Evolutionary conservation across 1,139 yeast genomes (phyloP), one percentile per base, ranked within the genome.

Genomic region (Candida mesenterica): DNA sequence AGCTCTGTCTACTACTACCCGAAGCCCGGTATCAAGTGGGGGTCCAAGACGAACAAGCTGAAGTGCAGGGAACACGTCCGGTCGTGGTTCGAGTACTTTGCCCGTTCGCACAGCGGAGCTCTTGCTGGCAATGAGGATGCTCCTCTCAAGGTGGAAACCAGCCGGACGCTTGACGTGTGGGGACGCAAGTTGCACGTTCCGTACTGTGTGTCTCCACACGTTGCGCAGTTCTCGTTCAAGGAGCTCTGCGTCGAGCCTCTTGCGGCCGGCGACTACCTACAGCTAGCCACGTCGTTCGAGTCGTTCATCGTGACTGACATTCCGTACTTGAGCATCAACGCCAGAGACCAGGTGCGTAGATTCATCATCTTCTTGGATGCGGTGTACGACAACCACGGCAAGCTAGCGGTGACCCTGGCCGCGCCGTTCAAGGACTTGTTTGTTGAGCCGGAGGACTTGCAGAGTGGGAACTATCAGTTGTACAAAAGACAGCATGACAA

Each of bases 321-420:
- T 31, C 98, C 98, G 4, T 81, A 81, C 45, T 64, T 92, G 46
- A 80, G 95, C 14, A 72, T 84, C 17, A 74, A 82, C 43, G 84
- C 79, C 31, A 75, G 96, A 46, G 97, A 92, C 52, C 75, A 82
- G 45, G 88, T 90, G 13, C 72, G 97, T 48, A 67, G 98, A 48
- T 90, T 92, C 53, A 92, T 92, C 53, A 92, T 96, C 0, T 90
- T 92, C 50, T 63, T 92, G 37, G 98, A 92, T 60, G 97, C 98
- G 0, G 92, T 92, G 1, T 92, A 92, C 58, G 97, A 92, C 57
- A 82, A 82, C 40, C 89, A 86, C 46, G 85, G 95, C 5, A 75
- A 89, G 48, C 64, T 92, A 24, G 95, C 96, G 1, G 94, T 89
- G 17, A 89, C 97, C 0, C 81, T 89, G 0, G 96, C 86, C 1